Evolutionary conservation across 2,329 filamentous ascomycete genomes (phyloP).

Genomic region (Fusarium mangiferae): DNA sequence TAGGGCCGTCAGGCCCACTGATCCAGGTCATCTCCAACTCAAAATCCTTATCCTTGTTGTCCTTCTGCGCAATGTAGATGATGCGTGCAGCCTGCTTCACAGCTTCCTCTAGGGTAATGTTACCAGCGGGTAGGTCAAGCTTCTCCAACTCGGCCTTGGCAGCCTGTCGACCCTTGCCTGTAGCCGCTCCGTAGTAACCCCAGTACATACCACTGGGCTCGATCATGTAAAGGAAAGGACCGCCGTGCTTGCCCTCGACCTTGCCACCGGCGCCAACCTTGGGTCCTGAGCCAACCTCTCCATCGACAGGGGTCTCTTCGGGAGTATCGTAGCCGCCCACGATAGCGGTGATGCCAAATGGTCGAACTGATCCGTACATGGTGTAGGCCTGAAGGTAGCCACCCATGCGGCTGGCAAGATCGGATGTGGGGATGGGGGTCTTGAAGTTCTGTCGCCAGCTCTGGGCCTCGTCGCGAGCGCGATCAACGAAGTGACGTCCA

Average conservation of each 20-base stretch:
- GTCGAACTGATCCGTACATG: constrained; percentile 94
- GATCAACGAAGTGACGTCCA: constrained; percentile 92
- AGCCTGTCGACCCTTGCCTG: constrained; percentile 94
- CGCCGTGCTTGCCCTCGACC: constrained; percentile 78
- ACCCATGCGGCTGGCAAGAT: constrained; percentile 92
- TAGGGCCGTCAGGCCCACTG: constrained; percentile 83
- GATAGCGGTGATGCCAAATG: constrained; percentile 96
- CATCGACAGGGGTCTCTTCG: constrained; percentile 85
- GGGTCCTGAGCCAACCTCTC: constrained; percentile 87
- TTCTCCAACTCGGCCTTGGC: constrained; percentile 99
- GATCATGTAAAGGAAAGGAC: constrained; percentile 97
- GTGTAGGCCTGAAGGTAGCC: constrained; percentile 98
- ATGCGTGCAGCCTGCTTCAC: constrained; percentile 97
- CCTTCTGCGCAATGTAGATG: constrained; percentile 97
- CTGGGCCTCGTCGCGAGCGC: constrained; percentile 92
- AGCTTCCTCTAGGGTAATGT: constrained; percentile 82
- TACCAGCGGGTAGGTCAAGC: constrained; percentile 83
- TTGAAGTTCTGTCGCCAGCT: constrained; percentile 96
- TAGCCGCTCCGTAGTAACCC: constrained; percentile 98
- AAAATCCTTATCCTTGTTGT: constrained; percentile 99
- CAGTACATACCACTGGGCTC: constrained; percentile 97
- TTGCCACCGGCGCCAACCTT: constrained; percentile 85
- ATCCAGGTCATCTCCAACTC: constrained; percentile 99
- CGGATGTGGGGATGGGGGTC: constrained; percentile 86
- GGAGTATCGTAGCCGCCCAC: constrained; percentile 94